These are phyloP conservation scores for Penicillium steckii DNA, from an alignment of 495 filamentous ascomycete genomes.

Conservation along the genomic window DNA sequence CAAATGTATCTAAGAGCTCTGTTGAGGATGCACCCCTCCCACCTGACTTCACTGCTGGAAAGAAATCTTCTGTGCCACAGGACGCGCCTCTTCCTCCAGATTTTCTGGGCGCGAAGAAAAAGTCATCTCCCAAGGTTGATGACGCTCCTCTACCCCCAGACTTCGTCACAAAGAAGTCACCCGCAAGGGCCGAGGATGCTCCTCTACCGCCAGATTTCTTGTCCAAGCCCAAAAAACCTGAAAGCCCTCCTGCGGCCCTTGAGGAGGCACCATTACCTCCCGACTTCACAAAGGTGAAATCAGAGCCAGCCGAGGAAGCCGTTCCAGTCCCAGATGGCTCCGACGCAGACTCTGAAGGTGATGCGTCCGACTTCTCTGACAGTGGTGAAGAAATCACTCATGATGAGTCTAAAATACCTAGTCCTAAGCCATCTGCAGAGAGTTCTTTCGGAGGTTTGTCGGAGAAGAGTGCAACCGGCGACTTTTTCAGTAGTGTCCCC, in stretches of 20 bases:
- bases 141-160: constrained; percentile 16
- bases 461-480: constrained; percentile 37
- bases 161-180: constrained; percentile 32
- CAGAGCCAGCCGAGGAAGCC: constrained; percentile 21
- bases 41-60: constrained; percentile 18
- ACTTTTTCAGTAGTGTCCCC: constrained; percentile 41
- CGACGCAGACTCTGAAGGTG: constrained; percentile 25
- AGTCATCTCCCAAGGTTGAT: constrained; percentile 29
- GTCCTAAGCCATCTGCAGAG: constrained; percentile 59
- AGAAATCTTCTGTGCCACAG: constrained; percentile 8
- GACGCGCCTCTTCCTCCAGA: constrained; percentile 15
- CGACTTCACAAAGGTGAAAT: constrained; percentile 33
- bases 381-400: constrained; percentile 53
- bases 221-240: constrained; percentile 21
- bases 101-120: constrained; percentile 39
- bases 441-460: constrained; percentile 60
- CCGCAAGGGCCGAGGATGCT: constrained; percentile 42
- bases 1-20: constrained; percentile 52
- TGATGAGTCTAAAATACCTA: constrained; percentile 47
- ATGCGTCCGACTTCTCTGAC: constrained; percentile 39
- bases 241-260: constrained; percentile 8
- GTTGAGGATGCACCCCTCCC: constrained; percentile 41
- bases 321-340: constrained; percentile 29
- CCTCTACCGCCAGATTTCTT: constrained; percentile 63
- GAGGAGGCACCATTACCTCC: constrained; percentile 41